Conservation (phyloP, 2,329 filamentous ascomycete species). For the Chalara sp. region DNA sequence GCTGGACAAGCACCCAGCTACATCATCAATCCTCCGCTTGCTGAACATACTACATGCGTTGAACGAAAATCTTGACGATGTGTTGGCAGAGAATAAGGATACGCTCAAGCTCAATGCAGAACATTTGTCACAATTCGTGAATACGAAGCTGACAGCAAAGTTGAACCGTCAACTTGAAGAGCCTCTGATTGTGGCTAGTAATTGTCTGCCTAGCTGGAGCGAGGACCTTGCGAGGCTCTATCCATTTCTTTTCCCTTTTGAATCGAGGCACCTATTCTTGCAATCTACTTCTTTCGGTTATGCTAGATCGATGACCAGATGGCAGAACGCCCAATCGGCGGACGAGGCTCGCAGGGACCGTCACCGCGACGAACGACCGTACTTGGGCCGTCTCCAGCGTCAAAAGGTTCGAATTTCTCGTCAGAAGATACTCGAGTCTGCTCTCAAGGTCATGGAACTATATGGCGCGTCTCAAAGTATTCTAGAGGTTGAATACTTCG, state of each 20-base stretch:
- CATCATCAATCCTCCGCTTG: slow-evolving; percentile 78
- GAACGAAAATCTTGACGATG: slow-evolving; percentile 89
- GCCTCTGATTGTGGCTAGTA: slow-evolving; percentile 92
- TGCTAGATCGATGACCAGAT: slow-evolving; percentile 91
- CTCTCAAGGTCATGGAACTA: slow-evolving; percentile 96
- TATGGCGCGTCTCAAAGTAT: slow-evolving; percentile 97
- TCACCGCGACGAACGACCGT: slow-evolving; percentile 80
- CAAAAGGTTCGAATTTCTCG: slow-evolving; percentile 98
- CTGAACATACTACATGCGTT: slow-evolving; percentile 87
- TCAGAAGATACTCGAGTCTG: slow-evolving; percentile 90
- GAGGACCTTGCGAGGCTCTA: slow-evolving; percentile 91
- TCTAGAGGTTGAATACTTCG: slow-evolving; percentile 96
- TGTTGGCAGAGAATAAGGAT: slow-evolving; percentile 71
- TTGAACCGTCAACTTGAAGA: slow-evolving; percentile 95
- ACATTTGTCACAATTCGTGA: slow-evolving; percentile 89
- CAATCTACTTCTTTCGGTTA: slow-evolving; percentile 99
- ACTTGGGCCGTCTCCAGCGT: slow-evolving; percentile 82
- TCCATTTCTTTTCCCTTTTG: slow-evolving; percentile 95
- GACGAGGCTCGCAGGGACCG: slow-evolving; percentile 78
- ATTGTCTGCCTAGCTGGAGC: slow-evolving; percentile 91
- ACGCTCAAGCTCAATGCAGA: slow-evolving; percentile 68
- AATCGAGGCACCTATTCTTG: slow-evolving; percentile 92
- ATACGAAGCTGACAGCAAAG: slow-evolving; percentile 96
- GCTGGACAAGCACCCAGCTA: slow-evolving; percentile 74
- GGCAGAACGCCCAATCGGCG: slow-evolving; percentile 84